These are phyloP conservation scores for Yamadazyma diospyri DNA, from an alignment of 1,139 yeast species.

Conservation along the genomic window DNA sequence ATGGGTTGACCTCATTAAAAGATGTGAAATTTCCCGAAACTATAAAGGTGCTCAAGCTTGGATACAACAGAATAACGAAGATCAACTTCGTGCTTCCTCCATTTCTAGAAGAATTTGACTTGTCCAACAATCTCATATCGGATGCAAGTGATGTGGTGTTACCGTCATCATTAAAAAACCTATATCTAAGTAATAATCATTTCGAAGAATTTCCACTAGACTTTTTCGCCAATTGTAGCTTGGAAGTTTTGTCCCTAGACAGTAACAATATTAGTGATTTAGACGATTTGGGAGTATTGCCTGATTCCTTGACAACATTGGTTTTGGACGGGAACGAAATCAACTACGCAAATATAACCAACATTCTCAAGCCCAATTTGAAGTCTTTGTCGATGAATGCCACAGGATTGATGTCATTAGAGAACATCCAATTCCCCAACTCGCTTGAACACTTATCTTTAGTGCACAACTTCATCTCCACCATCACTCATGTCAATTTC, in stretches of 20 bases:
- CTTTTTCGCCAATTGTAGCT: conserved; percentile 14
- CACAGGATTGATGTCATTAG: conserved; percentile 20
- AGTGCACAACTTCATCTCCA: conserved; percentile 19
- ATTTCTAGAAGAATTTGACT: conserved; percentile 14
- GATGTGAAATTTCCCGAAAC: conserved; percentile 16
- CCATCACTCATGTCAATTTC: conserved; percentile 15
- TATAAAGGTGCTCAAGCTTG: conserved; percentile 14
- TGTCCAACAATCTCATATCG: conserved; percentile 17
- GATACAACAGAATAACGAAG: conserved; percentile 18
- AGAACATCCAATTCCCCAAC: conserved; percentile 17
- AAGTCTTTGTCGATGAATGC: conserved; percentile 18
- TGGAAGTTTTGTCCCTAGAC: conserved; percentile 16
- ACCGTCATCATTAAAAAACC: conserved; percentile 15
- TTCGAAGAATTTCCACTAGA: conserved; percentile 15
- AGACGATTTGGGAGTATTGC: conserved; percentile 24
- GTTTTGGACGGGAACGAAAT: conserved; percentile 22
- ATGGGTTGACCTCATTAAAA: conserved; percentile 15
- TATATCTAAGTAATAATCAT: conserved; percentile 17
- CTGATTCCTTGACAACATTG: conserved; percentile 16
- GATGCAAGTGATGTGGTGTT: conserved; percentile 12
- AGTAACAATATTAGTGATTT: conserved; percentile 22
- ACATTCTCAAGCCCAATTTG: conserved; percentile 18
- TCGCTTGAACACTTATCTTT: conserved; percentile 16
- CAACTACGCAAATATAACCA: conserved; percentile 19
- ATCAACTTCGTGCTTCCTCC: conserved; percentile 15